Percentiles rank a stretch among this genome's conserved stretches.
Conservation (phyloP, 495 filamentous ascomycete species). For the Bathelium albidoporum region DNA sequence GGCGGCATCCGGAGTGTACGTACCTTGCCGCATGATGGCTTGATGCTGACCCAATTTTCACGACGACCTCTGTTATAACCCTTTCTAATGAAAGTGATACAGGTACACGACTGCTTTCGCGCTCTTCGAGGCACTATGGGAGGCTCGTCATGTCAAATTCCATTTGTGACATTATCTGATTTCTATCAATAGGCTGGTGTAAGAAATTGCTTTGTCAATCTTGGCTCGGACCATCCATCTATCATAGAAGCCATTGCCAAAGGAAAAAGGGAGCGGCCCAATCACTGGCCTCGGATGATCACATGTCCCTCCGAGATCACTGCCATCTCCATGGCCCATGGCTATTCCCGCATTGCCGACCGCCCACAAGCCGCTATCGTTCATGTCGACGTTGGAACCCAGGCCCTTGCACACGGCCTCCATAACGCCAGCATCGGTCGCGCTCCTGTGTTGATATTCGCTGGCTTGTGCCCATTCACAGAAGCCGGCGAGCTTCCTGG, state of each 20-base stretch:
- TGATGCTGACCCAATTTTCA: background rate
- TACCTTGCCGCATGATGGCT: background rate
- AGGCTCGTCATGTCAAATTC: constrained; percentile 3
- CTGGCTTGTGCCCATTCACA: constrained; percentile 17
- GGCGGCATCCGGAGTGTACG: background rate
- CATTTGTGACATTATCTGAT: background rate
- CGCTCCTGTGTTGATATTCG: constrained; percentile 18
- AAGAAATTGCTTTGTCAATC: constrained; percentile 16
- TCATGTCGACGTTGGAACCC: constrained; percentile 20
- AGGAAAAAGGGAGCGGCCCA: constrained; percentile 12
- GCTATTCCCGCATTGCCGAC: constrained; percentile 14
- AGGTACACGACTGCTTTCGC: constrained; percentile 16
- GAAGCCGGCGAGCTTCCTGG: constrained; percentile 9
- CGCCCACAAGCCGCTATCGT: constrained; percentile 17
- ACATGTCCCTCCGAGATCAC: constrained; percentile 18
- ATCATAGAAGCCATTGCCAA: constrained; percentile 19
- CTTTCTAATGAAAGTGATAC: background rate
- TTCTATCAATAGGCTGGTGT: constrained; percentile 9
- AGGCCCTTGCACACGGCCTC: constrained; percentile 12
- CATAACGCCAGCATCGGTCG: constrained; percentile 16
- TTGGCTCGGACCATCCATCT: constrained; percentile 18
- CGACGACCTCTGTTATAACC: background rate
- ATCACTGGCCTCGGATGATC: constrained; percentile 10
- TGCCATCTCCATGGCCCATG: constrained; percentile 18
- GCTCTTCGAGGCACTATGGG: constrained; percentile 18